Conservation (phyloP, 768 basidiomycete species). For the Sutorius australiensis region DNA sequence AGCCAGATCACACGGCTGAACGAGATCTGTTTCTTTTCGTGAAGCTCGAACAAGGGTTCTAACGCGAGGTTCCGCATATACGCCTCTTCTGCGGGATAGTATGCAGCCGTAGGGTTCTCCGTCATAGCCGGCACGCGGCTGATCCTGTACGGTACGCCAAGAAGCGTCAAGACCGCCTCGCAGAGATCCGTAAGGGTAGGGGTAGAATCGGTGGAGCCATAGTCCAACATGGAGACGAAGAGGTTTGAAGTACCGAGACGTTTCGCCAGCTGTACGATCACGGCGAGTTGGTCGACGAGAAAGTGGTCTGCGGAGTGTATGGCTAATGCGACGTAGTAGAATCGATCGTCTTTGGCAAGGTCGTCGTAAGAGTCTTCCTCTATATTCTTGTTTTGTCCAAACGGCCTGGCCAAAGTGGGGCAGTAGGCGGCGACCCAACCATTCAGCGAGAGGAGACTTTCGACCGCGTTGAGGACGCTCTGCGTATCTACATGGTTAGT, state of each 20-base stretch:
- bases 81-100: conserved; percentile 95
- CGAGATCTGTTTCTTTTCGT: conserved; percentile 67
- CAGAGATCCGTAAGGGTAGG: conserved; percentile 92
- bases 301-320: conserved; percentile 99
- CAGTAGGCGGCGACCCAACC: conserved; percentile 98
- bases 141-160: conserved; percentile 92
- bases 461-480: conserved; percentile 83
- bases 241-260: conserved; percentile 85
- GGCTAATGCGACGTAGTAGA: conserved; percentile 93
- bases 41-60: conserved; percentile 84
- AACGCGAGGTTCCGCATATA: conserved; percentile 89
- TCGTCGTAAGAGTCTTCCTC: conserved; percentile 76
- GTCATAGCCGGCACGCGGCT: conserved; percentile 93
- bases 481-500: conserved; percentile 90
- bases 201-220: conserved; percentile 92
- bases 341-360: conserved; percentile 72
- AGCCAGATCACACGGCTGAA: conserved; percentile 95
- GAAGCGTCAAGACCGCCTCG: conserved; percentile 89
- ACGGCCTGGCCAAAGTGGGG: conserved; percentile 90
- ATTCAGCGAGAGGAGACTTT: conserved; percentile 91
- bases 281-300: conserved; percentile 95
- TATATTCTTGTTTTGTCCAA: conserved; percentile 84
- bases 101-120: conserved; percentile 76
- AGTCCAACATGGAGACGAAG: conserved; percentile 98
- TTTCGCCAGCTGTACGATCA: conserved; percentile 93